Percentiles rank a stretch among this genome's conserved stretches.
Evolutionary conservation across 805 yeast species (phyloP).

Genomic region (Schwanniomyces occidentalis): DNA sequence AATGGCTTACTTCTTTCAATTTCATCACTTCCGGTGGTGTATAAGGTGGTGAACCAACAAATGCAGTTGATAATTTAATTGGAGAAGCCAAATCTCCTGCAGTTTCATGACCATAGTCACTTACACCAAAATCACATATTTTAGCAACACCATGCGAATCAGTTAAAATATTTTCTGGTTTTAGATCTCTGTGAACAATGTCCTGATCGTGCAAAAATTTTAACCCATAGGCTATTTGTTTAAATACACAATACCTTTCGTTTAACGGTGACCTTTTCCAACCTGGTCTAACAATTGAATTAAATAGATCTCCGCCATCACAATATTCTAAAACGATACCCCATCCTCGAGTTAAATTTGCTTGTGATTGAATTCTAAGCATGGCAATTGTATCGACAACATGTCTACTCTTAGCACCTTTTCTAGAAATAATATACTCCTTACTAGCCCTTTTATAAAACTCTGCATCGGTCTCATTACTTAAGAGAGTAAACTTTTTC

Average conservation of each 20-base stretch:
- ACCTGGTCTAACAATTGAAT: constrained; percentile 52
- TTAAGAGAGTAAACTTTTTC: constrained; percentile 60
- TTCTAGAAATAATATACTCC: constrained; percentile 63
- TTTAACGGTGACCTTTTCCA: constrained; percentile 54
- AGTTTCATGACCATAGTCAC: constrained; percentile 59
- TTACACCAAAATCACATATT: constrained; percentile 76
- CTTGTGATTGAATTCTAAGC: constrained; percentile 56
- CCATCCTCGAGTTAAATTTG: constrained; percentile 65
- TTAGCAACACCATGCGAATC: constrained; percentile 61
- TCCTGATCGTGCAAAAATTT: constrained; percentile 64
- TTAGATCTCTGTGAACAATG: constrained; percentile 70
- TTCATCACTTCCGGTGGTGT: constrained; percentile 75
- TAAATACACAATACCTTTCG: constrained; percentile 67
- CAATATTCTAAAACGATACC: constrained; percentile 71
- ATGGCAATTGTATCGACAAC: constrained; percentile 56
- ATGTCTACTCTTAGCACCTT: constrained; percentile 56
- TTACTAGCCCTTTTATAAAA: constrained; percentile 65
- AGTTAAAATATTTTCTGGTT: constrained; percentile 72
- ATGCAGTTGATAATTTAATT: constrained; percentile 40
- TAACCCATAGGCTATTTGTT: constrained; percentile 64
- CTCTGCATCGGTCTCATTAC: constrained; percentile 61
- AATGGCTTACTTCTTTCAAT: constrained; percentile 36
- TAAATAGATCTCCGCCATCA: constrained; percentile 60
- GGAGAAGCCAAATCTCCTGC: constrained; percentile 51
- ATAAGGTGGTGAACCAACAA: constrained; percentile 81